These are phyloP conservation scores for Chytridiales sp. DNA, from an alignment of 371 early-diverging fungal genomes.

Conservation along the genomic window DNA sequence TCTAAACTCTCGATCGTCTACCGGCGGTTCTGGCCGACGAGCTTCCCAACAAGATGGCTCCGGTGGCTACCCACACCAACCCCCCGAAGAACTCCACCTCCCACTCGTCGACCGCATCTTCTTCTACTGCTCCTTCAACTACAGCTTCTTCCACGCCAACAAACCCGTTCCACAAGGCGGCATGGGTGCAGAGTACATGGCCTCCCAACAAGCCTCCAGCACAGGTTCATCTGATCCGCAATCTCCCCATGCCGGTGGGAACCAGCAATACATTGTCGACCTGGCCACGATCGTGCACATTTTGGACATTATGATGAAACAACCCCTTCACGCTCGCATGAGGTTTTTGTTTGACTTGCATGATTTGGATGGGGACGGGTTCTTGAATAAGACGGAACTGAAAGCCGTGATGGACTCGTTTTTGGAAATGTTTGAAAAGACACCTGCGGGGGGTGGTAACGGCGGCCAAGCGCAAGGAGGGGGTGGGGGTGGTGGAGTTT, in stretches of 20 bases:
- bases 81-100: constrained; percentile 30
- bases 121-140: constrained; percentile 54
- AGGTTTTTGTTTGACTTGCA: constrained; percentile 54
- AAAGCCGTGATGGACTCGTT: constrained; percentile 53
- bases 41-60: constrained; percentile 23
- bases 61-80: constrained; percentile 14
- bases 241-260: too few species aligned
- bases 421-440: constrained; percentile 48
- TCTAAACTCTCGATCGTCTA: too few species aligned
- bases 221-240: too few species aligned
- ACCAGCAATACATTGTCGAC: constrained; percentile 47
- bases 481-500: background rate
- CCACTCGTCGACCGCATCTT: constrained; percentile 48
- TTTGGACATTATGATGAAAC: constrained; percentile 52
- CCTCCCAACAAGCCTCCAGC: constrained; percentile 2
- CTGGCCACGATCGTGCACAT: constrained; percentile 51
- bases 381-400: constrained; percentile 44
- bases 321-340: constrained; percentile 47
- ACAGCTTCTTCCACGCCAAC: constrained; percentile 44
- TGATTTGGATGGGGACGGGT: constrained; percentile 53
- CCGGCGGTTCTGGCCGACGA: too few species aligned
- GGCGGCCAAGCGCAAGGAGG: background rate
- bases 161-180: constrained; percentile 30
- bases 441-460: background rate
- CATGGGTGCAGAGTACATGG: constrained; percentile 30